Evolutionary conservation across 1,284 basidiomycete species (phyloP), one percentile per base, ranked within the genome.

Genomic region (Naganishia albida): DNA sequence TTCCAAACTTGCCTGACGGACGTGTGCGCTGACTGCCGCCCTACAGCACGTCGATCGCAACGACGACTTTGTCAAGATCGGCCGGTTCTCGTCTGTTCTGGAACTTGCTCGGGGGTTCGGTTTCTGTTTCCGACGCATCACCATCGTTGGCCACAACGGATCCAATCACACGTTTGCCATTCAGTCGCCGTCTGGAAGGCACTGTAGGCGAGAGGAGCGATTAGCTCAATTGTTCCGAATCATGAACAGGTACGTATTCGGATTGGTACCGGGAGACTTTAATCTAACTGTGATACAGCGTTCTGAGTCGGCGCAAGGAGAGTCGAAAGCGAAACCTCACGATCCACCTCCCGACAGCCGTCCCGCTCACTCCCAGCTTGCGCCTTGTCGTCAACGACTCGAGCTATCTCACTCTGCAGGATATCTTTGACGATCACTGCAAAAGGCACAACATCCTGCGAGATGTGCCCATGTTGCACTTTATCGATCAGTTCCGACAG

Each of bases 371-470:
- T 52, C 89, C 91, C 0, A 87, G 83, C 69, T 84, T 96, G 44
- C 88, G 96, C 44, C 81, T 99, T 48, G 85, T 96, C 65, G 91
- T 96, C 77, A 91, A 89, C 69, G 94, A 99, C 78, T 85, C 89
- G 0, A 93, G 93, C 0, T 94, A 96, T 73, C 85, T 95, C 71
- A 89, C 88, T 23, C 81, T 99, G 65, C 91, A 92, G 69, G 97
- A 99, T 72, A 90, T 99, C 64, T 94, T 91, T 77, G 96, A 99
- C 75, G 85, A 88, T 48, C 88, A 93, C 75, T 95, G 93, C 76
- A 85, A 88, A 69, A 84, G 86, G 67, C 82, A 81, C 53, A 88
- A 90, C 16, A 86, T 95, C 70, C 85, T 87, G 8, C 85, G 90
- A 72, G 96, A 99, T 79, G 93, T 97, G 70, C 91, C 95, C 0